These are phyloP conservation scores for Neolecta irregularis DNA, from an alignment of 1,139 yeast genomes.

Conservation along the genomic window DNA sequence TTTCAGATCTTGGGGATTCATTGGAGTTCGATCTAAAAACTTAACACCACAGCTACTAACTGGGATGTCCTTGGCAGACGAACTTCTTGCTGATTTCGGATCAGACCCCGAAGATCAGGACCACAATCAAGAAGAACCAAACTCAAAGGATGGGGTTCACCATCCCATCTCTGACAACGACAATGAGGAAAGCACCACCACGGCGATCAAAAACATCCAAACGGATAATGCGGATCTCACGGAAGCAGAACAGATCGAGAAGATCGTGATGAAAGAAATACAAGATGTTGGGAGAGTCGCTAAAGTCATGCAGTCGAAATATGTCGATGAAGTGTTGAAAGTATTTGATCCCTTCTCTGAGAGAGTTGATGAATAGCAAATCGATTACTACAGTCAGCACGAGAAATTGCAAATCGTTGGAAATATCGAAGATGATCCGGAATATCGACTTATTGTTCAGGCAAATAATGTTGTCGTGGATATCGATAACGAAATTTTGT, in stretches of 20 bases:
- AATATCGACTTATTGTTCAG: conserved; percentile 36
- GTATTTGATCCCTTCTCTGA: conserved; percentile 2
- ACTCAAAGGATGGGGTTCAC: conserved; percentile 5
- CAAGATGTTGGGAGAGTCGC: conserved; percentile 19
- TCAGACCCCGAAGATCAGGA: conserved; percentile 12
- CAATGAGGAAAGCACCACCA: conserved; percentile 14
- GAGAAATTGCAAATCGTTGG: conserved; percentile 12
- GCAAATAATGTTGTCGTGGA: conserved; percentile 45
- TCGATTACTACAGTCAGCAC: conserved; percentile 16
- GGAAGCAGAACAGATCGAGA: conserved; percentile 13
- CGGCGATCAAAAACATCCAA: conserved; percentile 16
- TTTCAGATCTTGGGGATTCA: too few species aligned
- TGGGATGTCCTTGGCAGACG: conserved; percentile 26
- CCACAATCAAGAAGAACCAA: conserved; percentile 8
- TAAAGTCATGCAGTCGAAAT: conserved; percentile 19
- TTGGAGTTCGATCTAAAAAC: too few species aligned
- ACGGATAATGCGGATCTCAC: too few species aligned
- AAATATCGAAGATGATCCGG: conserved; percentile 28
- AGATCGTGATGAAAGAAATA: background rate
- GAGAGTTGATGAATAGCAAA: conserved; percentile 15
- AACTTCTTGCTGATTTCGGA: conserved; percentile 26
- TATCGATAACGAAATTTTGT: conserved; percentile 40
- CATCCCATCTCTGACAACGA: too few species aligned
- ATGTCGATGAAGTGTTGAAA: conserved; percentile 5
- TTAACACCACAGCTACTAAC: too few species aligned